phyloP scores from a whole-genome alignment of 1,284 basidiomycete species.

The Waitea zeae region DNA sequence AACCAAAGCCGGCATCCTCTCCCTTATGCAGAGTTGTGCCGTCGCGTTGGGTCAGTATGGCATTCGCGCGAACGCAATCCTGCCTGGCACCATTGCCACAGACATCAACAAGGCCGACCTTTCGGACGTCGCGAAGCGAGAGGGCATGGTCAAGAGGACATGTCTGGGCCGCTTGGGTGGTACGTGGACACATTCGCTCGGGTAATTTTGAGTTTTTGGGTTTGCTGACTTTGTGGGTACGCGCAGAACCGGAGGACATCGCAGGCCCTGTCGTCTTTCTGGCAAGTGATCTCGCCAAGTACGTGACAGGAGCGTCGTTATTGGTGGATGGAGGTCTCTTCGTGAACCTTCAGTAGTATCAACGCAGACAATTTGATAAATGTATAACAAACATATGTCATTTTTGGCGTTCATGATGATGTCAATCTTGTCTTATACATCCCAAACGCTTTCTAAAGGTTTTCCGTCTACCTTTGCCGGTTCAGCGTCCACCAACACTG shows the following conservation, averaged over 20 bases:
- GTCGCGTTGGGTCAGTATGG: conserved; percentile 62
- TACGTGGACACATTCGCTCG: conserved; percentile 14
- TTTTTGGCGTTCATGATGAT: not conserved
- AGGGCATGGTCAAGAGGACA: conserved; percentile 51
- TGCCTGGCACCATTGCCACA: conserved; percentile 62
- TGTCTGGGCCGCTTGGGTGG: conserved; percentile 53
- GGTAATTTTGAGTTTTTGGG: not conserved
- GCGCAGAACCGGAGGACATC: conserved; percentile 48
- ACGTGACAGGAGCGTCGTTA: conserved; percentile 53
- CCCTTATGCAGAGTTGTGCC: conserved; percentile 71
- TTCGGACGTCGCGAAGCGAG: conserved; percentile 37
- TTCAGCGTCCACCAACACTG: conserved; percentile 34
- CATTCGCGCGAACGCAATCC: conserved; percentile 54
- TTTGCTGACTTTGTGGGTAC: conserved; percentile 3
- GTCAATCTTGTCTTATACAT: not conserved
- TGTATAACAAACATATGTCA: not conserved
- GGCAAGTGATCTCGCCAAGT: conserved; percentile 57
- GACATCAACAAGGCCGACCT: conserved; percentile 71
- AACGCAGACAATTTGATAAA: not conserved
- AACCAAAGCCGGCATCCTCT: conserved; percentile 67
- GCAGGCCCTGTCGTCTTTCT: conserved; percentile 68
- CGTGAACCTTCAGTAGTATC: conserved; percentile 56
- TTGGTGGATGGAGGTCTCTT: conserved; percentile 68
- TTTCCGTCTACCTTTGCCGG: conserved; percentile 29
- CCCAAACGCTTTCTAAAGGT: conserved; percentile 13